phyloP scores from a whole-genome alignment of 1,284 basidiomycete genomes.

The Ganoderma resinaceum region DNA sequence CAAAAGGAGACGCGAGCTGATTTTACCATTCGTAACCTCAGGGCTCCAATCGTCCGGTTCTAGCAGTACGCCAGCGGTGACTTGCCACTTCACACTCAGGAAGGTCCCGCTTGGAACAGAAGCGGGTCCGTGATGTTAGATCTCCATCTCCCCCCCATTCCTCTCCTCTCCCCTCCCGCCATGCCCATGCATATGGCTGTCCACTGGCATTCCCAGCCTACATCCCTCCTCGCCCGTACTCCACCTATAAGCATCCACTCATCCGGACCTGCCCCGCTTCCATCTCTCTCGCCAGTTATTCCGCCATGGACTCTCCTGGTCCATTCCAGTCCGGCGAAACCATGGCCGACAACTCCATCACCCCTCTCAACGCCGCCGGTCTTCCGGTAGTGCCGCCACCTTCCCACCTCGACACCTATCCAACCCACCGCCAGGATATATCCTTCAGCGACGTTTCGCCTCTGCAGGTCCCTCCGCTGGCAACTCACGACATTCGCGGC shows the following conservation, averaged over 20 bases:
- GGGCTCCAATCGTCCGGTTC: slow-evolving; percentile 18
- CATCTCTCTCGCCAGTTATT: neutral
- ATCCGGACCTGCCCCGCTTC: neutral
- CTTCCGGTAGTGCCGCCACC: slow-evolving; percentile 9
- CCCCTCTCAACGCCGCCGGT: slow-evolving; percentile 9
- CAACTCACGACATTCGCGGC: slow-evolving; percentile 17
- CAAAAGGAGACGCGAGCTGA: slow-evolving; percentile 1
- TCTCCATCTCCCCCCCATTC: neutral
- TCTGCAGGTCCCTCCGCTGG: neutral
- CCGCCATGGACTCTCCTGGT: slow-evolving; percentile 9
- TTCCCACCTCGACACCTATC: slow-evolving; percentile 22
- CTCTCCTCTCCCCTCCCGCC: neutral
- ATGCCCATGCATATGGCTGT: neutral
- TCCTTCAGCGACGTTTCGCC: neutral
- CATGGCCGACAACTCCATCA: neutral
- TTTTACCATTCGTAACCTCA: slow-evolving; percentile 15
- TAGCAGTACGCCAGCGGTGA: neutral
- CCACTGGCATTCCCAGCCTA: neutral
- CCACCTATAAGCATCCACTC: neutral
- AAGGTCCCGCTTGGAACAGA: slow-evolving; percentile 5
- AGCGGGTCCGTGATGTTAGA: neutral
- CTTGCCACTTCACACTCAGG: neutral
- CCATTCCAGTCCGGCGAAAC: neutral
- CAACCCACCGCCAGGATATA: slow-evolving; percentile 4
- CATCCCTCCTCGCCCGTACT: neutral